Percentiles rank a stretch among this genome's conserved stretches.
Evolutionary conservation across 2,329 filamentous ascomycete species (phyloP).

Genomic region (Rutstroemia sp.): DNA sequence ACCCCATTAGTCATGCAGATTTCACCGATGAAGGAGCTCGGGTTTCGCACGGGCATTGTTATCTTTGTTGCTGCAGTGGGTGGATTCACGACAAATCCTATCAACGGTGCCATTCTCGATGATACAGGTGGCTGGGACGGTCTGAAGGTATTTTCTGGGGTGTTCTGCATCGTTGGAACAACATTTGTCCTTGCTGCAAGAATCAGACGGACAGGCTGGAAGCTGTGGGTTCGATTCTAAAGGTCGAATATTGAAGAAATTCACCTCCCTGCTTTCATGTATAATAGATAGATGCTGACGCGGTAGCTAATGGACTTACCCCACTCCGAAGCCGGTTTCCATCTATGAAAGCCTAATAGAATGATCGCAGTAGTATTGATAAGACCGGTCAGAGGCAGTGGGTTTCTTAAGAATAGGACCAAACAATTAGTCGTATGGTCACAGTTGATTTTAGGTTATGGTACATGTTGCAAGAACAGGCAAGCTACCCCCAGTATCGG

Average conservation of each 20-base stretch:
- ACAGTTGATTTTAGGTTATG: too few species aligned
- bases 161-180: constrained; percentile 4
- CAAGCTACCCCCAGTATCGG: too few species aligned
- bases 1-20: constrained; percentile 63
- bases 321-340: too few species aligned
- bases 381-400: too few species aligned
- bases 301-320: too few species aligned
- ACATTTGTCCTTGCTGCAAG: neutral
- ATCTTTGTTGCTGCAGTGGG: constrained; percentile 55
- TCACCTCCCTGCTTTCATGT: neutral
- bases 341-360: too few species aligned
- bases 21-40: constrained; percentile 59
- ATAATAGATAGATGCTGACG: neutral
- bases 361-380: too few species aligned
- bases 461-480: too few species aligned
- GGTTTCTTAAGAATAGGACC: too few species aligned
- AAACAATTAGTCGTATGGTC: too few species aligned
- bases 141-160: constrained; percentile 8
- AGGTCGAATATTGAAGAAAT: neutral
- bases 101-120: constrained; percentile 51
- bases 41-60: constrained; percentile 53
- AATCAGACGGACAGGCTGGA: constrained; percentile 6
- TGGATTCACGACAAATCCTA: constrained; percentile 56
- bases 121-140: neutral
- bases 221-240: neutral